A percentile compares a stretch with the other conserved stretches of the same genome.
Evolutionary conservation across 305 asterid genomes (phyloP).

Genomic region (Ajuga reptans): DNA sequence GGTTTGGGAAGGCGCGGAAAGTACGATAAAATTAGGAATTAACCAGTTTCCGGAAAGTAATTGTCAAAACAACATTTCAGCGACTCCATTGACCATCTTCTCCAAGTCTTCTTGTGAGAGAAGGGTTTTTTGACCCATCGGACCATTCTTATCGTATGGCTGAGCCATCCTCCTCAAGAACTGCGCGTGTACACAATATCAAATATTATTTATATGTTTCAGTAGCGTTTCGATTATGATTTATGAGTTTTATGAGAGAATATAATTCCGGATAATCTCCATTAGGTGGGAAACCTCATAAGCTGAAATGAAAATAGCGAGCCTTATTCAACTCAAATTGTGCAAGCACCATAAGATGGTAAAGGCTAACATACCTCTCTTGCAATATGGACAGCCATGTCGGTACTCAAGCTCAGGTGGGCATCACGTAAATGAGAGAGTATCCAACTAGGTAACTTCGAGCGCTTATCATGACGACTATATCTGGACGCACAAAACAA

Average conservation of each 20-base stretch:
- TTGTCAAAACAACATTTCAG: slow-evolving; percentile 48
- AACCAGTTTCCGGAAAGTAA: not conserved
- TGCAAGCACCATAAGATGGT: not conserved
- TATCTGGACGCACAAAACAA: slow-evolving; percentile 43
- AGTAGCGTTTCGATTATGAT: not conserved
- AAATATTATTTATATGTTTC: not conserved
- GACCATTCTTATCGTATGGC: slow-evolving; percentile 84
- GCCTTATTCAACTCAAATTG: not conserved
- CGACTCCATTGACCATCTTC: slow-evolving; percentile 53
- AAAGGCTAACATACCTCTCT: slow-evolving; percentile 54
- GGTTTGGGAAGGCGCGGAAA: no score
- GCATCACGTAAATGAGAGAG: slow-evolving; percentile 92
- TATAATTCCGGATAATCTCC: no score
- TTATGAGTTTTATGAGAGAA: no score
- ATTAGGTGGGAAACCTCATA: not conserved
- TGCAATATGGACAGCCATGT: slow-evolving; percentile 97
- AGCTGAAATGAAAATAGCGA: not conserved
- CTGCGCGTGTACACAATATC: slow-evolving; percentile 32
- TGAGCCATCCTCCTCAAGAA: slow-evolving; percentile 95
- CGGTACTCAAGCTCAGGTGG: slow-evolving; percentile 90
- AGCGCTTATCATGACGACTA: slow-evolving; percentile 92
- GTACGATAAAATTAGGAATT: no score
- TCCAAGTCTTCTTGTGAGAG: slow-evolving; percentile 78
- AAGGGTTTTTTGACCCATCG: slow-evolving; percentile 73
- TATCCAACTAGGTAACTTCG: slow-evolving; percentile 93